phyloP scores from a whole-genome alignment of 1,284 basidiomycete species.

The Rhodotorula sp. region DNA sequence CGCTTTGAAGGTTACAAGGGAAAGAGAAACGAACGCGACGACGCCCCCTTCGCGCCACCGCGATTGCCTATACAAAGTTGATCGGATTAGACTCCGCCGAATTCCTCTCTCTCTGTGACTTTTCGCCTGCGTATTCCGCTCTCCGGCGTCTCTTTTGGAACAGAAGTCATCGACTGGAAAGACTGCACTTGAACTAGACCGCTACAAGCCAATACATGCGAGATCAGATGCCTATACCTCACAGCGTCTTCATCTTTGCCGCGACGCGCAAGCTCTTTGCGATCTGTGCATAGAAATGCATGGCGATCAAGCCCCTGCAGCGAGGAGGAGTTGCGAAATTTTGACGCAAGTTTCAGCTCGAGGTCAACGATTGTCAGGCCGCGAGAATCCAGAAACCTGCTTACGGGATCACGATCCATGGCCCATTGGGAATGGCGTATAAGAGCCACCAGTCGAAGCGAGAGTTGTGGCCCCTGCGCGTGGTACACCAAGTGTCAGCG shows the following conservation, averaged over 20 bases:
- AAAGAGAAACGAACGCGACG: not conserved
- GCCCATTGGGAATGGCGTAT: slow-evolving; percentile 34
- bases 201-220: too few relatives aligned
- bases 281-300: slow-evolving; percentile 33
- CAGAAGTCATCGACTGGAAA: too few relatives aligned
- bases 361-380: not conserved
- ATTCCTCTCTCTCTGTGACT: too few relatives aligned
- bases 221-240: not conserved
- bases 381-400: not conserved
- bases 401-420: slow-evolving; percentile 37
- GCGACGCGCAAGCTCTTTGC: slow-evolving; percentile 21
- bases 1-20: too few relatives aligned
- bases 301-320: not conserved
- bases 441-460: slow-evolving; percentile 20
- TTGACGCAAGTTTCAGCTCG: not conserved
- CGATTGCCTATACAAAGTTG: too few relatives aligned
- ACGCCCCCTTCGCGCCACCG: not conserved
- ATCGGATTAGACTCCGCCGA: too few relatives aligned
- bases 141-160: too few relatives aligned
- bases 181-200: too few relatives aligned
- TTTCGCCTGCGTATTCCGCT: too few relatives aligned
- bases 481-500: not conserved
- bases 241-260: slow-evolving; percentile 27
- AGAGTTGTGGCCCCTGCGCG: slow-evolving; percentile 30
- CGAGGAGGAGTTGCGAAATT: not conserved